Conservation (phyloP, 768 basidiomycete genomes). For the Lactarius psammicola region DNA sequence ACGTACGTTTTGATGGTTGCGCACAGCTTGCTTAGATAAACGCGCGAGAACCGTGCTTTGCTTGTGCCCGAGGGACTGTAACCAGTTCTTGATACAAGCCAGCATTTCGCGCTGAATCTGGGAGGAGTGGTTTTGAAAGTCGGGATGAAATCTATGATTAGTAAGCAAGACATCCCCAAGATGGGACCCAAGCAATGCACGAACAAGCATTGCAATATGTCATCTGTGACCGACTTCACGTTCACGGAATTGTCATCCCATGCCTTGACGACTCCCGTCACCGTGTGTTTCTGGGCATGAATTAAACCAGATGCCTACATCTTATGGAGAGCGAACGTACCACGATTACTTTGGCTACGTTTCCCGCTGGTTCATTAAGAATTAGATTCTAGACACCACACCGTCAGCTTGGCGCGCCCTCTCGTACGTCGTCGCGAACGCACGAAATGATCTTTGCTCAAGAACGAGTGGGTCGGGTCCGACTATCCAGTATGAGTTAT, state of each 20-base stretch:
- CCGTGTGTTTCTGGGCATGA: slow-evolving; percentile 52
- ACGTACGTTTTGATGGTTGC: slow-evolving; percentile 71
- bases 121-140: slow-evolving; percentile 65
- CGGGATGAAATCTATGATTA: slow-evolving; percentile 70
- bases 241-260: slow-evolving; percentile 75
- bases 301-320: slow-evolving; percentile 1
- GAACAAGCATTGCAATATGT: slow-evolving; percentile 65
- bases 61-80: slow-evolving; percentile 47
- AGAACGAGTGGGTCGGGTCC: slow-evolving; percentile 85
- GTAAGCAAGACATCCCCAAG: neutral
- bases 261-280: slow-evolving; percentile 67
- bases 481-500: slow-evolving; percentile 43
- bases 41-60: slow-evolving; percentile 52
- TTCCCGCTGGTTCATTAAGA: slow-evolving; percentile 80
- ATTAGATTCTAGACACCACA: slow-evolving; percentile 58
- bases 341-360: slow-evolving; percentile 66
- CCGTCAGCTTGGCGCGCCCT: slow-evolving; percentile 21
- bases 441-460: slow-evolving; percentile 88
- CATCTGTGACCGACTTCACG: slow-evolving; percentile 55
- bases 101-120: slow-evolving; percentile 77
- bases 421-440: slow-evolving; percentile 34
- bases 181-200: slow-evolving; percentile 28
- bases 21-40: slow-evolving; percentile 63
- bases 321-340: slow-evolving; percentile 39
- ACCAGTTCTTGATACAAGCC: slow-evolving; percentile 62